Base-by-base conservation (phyloP, 768 basidiomycete genomes). In the Agaricus subrufescens region DNA sequence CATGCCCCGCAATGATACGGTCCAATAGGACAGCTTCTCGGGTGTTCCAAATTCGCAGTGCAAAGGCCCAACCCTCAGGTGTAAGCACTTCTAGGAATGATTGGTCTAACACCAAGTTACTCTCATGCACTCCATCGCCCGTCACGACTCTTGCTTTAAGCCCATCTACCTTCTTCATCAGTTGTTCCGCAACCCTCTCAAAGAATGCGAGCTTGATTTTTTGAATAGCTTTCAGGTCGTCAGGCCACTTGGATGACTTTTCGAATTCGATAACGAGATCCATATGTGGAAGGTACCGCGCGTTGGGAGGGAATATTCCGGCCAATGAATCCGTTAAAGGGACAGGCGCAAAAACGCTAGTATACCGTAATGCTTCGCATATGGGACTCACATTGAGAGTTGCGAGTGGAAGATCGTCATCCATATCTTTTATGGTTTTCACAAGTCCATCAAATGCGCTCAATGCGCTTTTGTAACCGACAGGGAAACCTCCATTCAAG, bases 161-260 rank as follows among this genome's bases (percentile, higher is more conserved):
- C 7, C 83, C 84, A 0, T 74, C 56, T 1, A 79, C 71, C 1
- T 75, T 64, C 9, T 69, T 67, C 80, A 84, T 83, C 46, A 97
- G 75, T 1, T 78, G 75, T 19, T 76, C 73, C 1, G 88, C 92
- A 6, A 98, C 76, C 40, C 84, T 82, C 65, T 94, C 91, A 58
- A 98, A 83, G 66, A 98, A 89, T 0, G 95, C 96, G 1, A 96
- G 75, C 68, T 98, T 98, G 69, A 94, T 87, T 60, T 92, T 92
- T 68, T 97, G 96, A 46, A 98, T 89, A 0, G 94, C 94, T 15
- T 76, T 79, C 3, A 98, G 78, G 61, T 98, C 94, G 64, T 98
- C 95, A 0, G 97, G 96, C 97, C 97, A 99, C 59, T 83, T 82
- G 0, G 87, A 85, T 0, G 94, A 96, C 59, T 87, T 89, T 67